These are phyloP conservation scores for Colletotrichum sojae DNA, from an alignment of 2,329 filamentous ascomycete genomes.

Conservation along the genomic window DNA sequence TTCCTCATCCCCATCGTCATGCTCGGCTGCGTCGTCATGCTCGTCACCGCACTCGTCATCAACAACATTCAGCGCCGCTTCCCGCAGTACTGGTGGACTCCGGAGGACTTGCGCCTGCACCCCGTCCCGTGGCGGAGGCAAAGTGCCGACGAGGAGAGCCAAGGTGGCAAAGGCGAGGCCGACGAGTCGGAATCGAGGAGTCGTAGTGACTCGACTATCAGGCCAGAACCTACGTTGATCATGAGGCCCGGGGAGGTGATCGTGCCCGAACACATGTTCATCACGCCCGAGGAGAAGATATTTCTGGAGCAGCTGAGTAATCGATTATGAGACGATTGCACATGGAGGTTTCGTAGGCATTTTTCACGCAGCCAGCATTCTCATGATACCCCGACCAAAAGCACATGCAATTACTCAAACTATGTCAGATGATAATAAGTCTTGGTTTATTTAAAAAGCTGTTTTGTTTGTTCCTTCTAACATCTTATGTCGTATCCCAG, in stretches of 20 bases:
- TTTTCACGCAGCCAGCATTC: slow-evolving; percentile 4
- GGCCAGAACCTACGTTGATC: slow-evolving; percentile 49
- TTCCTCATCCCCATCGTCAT: slow-evolving; percentile 74
- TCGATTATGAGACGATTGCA: slow-evolving; percentile 44
- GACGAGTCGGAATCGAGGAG: slow-evolving; percentile 18
- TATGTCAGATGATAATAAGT: no score
- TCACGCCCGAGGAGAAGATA: slow-evolving; percentile 55
- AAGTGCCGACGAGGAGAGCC: slow-evolving; percentile 14
- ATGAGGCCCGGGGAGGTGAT: slow-evolving; percentile 52
- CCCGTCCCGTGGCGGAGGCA: slow-evolving; percentile 26
- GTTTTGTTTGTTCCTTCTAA: no score
- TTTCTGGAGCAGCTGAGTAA: slow-evolving; percentile 54
- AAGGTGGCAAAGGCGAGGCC: neutral
- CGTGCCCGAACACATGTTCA: slow-evolving; percentile 52
- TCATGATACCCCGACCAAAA: no score
- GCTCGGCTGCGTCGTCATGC: slow-evolving; percentile 73
- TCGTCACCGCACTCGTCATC: slow-evolving; percentile 72
- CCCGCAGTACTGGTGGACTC: slow-evolving; percentile 80
- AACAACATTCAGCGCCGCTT: slow-evolving; percentile 79
- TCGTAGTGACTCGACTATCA: slow-evolving; percentile 19
- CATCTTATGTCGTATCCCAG: neutral
- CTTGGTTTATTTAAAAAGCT: no score
- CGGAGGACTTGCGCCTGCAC: slow-evolving; percentile 47
- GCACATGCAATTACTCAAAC: no score
- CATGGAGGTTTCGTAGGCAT: no score